These are phyloP conservation scores for Acer campestre DNA, from an alignment of 345 rosid species.

Conservation along the genomic window DNA sequence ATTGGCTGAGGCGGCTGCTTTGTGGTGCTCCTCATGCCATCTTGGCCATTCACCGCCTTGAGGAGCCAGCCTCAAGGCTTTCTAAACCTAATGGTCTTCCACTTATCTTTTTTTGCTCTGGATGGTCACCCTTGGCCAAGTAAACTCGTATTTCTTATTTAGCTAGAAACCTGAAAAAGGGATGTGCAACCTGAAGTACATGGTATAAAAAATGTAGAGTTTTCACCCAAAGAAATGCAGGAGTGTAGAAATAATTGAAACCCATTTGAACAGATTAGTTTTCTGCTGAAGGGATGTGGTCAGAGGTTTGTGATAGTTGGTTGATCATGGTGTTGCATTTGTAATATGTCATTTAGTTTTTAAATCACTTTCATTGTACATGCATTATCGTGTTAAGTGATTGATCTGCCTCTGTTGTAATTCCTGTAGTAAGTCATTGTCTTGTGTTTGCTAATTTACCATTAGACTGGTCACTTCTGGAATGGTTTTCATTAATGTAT, in stretches of 20 bases:
- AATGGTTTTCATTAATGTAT: not conserved
- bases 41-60: too few species aligned
- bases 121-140: not conserved
- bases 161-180: too few species aligned
- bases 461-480: not conserved
- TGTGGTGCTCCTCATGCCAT: too few species aligned
- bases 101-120: not conserved
- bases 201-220: too few species aligned
- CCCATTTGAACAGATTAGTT: slow-evolving; percentile 2
- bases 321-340: not conserved
- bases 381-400: not conserved
- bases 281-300: not conserved
- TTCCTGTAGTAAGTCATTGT: not conserved
- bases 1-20: too few species aligned
- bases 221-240: too few species aligned
- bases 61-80: too few species aligned
- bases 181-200: too few species aligned
- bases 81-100: not conserved
- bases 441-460: not conserved
- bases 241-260: not conserved
- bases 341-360: not conserved
- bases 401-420: not conserved
- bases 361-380: not conserved
- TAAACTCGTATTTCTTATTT: not conserved
- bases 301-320: not conserved